A percentile compares a stretch with the other conserved stretches of the same genome.
These are phyloP conservation scores for Micractinium sp. DNA, from an alignment of 139 green algal species.

Conservation along the genomic window DNA sequence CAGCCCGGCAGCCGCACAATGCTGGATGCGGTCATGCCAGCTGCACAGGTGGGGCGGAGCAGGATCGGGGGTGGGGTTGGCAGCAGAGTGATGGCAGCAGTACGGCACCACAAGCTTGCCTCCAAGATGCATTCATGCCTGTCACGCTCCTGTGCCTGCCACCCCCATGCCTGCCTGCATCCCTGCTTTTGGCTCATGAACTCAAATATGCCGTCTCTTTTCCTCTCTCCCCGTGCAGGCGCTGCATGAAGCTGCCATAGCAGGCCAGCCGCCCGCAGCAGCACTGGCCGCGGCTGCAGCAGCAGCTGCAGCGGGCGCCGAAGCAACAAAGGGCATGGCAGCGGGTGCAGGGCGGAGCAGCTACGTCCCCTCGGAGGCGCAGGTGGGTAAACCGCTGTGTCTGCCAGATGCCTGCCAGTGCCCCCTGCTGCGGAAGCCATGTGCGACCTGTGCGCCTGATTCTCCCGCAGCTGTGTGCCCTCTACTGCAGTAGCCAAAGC, in stretches of 20 bases:
- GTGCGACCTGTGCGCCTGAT: too few relatives aligned
- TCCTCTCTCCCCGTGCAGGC: not conserved
- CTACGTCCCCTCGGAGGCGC: constrained; percentile 67
- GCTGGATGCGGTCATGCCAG: constrained; percentile 82
- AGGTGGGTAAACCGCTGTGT: constrained; percentile 32
- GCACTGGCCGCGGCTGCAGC: constrained; percentile 43
- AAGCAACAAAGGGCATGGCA: constrained; percentile 67
- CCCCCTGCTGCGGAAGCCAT: too few relatives aligned
- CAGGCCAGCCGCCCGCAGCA: not conserved
- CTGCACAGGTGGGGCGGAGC: constrained; percentile 34
- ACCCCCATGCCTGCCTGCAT: not conserved
- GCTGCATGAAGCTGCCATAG: not conserved
- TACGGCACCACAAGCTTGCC: not conserved
- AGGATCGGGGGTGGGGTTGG: not conserved
- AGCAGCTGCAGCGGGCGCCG: constrained; percentile 68
- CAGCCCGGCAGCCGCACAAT: constrained; percentile 75
- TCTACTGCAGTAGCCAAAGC: too few relatives aligned
- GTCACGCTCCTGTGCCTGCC: not conserved
- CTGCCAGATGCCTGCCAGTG: too few relatives aligned
- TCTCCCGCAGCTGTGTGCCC: too few relatives aligned
- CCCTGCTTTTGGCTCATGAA: not conserved
- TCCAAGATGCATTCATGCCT: too few relatives aligned
- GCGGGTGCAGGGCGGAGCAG: constrained; percentile 64
- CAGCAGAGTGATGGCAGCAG: not conserved
- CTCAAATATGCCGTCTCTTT: not conserved